A percentile compares a stretch with the other conserved stretches of the same genome.
Evolutionary conservation across 306 rosid genomes (phyloP).

Genomic region (Urtica urens): DNA sequence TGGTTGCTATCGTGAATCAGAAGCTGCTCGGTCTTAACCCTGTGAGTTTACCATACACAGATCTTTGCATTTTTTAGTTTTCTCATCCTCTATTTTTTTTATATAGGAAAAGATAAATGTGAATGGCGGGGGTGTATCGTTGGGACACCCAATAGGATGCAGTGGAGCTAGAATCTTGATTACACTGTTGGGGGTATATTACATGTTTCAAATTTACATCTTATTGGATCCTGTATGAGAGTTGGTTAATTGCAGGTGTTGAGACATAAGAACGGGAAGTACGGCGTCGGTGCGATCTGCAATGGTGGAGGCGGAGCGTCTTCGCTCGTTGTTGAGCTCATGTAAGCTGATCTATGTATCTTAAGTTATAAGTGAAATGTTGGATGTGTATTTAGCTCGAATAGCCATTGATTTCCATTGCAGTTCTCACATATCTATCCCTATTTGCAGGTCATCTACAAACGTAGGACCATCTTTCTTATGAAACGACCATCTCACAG

Average conservation of each 20-base stretch:
- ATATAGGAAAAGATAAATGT: slow-evolving; percentile 62
- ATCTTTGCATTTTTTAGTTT: not conserved
- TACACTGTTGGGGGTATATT: slow-evolving; percentile 74
- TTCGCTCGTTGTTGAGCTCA: slow-evolving; percentile 67
- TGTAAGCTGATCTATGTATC: slow-evolving; percentile 47
- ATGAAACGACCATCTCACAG: too few relatives aligned
- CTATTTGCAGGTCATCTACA: slow-evolving; percentile 46
- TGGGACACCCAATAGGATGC: slow-evolving; percentile 95
- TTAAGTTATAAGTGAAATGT: not conserved
- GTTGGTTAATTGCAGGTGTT: slow-evolving; percentile 45
- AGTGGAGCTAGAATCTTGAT: slow-evolving; percentile 96
- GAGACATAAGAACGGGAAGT: slow-evolving; percentile 66
- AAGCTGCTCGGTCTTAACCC: slow-evolving; percentile 79
- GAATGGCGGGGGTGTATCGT: slow-evolving; percentile 88
- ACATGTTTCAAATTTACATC: slow-evolving; percentile 1
- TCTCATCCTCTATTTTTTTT: slow-evolving; percentile 12
- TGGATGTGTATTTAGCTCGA: not conserved
- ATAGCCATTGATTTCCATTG: not conserved
- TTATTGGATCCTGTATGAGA: slow-evolving; percentile 15
- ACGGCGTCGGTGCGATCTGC: slow-evolving; percentile 76
- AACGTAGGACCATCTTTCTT: slow-evolving; percentile 37
- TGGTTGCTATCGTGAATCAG: slow-evolving; percentile 83
- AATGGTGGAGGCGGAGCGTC: slow-evolving; percentile 99
- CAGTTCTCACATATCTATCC: slow-evolving; percentile 4
- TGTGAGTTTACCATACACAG: slow-evolving; percentile 36